Percentiles rank a stretch among this genome's conserved stretches.
Conservation (phyloP, 2,329 filamentous ascomycete species). For the Penicillium sp. region DNA sequence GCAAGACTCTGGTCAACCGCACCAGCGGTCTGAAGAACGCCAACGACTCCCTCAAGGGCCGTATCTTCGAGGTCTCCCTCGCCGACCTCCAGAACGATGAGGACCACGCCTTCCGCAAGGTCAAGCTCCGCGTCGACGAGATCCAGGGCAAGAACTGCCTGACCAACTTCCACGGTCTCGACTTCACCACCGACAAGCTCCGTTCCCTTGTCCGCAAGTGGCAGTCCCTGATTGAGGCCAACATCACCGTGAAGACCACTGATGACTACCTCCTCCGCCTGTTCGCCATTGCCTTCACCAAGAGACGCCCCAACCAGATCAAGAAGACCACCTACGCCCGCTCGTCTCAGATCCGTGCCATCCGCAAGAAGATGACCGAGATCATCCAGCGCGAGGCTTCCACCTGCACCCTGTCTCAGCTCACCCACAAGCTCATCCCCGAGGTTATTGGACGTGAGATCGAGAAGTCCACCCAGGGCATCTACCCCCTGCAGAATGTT, state of each 20-base stretch:
- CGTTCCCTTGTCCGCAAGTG: constrained; percentile 99
- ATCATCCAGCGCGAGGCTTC: constrained; percentile 97
- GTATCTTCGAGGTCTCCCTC: constrained; percentile 97
- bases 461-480: constrained; percentile 98
- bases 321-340: constrained; percentile 99
- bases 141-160: constrained; percentile 99
- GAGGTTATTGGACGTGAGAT: constrained; percentile 99
- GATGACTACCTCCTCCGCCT: constrained; percentile 99
- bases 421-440: constrained; percentile 97
- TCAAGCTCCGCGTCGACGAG: constrained; percentile 98
- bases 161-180: constrained; percentile 99
- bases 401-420: constrained; percentile 90
- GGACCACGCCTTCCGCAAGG: constrained; percentile 99
- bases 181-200: constrained; percentile 99
- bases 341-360: constrained; percentile 94
- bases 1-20: constrained; percentile 99
- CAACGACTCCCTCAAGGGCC: constrained; percentile 97
- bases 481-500: constrained; percentile 99
- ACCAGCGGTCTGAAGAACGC: constrained; percentile 99
- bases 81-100: constrained; percentile 99
- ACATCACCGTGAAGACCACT: constrained; percentile 99
- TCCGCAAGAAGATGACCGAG: constrained; percentile 99
- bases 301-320: constrained; percentile 98
- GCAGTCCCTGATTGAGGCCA: constrained; percentile 99
- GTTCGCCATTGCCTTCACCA: constrained; percentile 99